phyloP scores from a whole-genome alignment of 768 basidiomycete species.

The Tylopilus vinaceipallidus region DNA sequence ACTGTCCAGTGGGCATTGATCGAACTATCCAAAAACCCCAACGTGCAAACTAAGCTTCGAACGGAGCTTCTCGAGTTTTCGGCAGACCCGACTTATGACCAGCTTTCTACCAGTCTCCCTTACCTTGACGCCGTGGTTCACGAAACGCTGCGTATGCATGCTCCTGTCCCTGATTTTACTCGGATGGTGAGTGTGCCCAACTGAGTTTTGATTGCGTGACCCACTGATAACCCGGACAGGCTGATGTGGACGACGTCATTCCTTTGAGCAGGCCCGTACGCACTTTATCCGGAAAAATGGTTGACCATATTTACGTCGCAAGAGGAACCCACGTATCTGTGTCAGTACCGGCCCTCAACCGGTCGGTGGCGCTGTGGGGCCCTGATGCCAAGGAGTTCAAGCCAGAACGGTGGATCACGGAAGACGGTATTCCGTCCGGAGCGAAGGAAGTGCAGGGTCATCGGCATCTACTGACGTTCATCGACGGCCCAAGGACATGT shows the following conservation, averaged over 20 bases:
- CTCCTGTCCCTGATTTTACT: conserved; percentile 32
- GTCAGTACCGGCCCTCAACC: conserved; percentile 47
- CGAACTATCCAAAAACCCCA: conserved; percentile 46
- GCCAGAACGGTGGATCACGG: conserved; percentile 61
- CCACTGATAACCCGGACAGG: conserved; percentile 31
- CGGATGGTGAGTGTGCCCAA: conserved; percentile 9
- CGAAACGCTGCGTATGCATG: conserved; percentile 45
- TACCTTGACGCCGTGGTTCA: conserved; percentile 54
- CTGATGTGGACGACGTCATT: conserved; percentile 53
- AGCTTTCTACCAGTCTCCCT: conserved; percentile 47
- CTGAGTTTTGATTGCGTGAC: not conserved
- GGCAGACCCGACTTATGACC: conserved; percentile 53
- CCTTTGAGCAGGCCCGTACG: conserved; percentile 53
- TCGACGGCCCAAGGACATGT: too few relatives aligned
- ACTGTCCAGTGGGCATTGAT: conserved; percentile 48
- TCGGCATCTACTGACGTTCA: too few relatives aligned
- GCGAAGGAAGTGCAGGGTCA: too few relatives aligned
- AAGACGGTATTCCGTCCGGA: conserved; percentile 21
- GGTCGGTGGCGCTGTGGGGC: conserved; percentile 59
- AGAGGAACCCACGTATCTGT: conserved; percentile 46
- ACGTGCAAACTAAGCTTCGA: conserved; percentile 48
- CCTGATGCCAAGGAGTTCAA: conserved; percentile 53
- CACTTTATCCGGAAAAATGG: conserved; percentile 38
- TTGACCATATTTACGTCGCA: conserved; percentile 42
- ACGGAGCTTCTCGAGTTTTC: conserved; percentile 46